phyloP scores from a whole-genome alignment of 2,329 filamentous ascomycete genomes.

The Periglandula ipomoeae region DNA sequence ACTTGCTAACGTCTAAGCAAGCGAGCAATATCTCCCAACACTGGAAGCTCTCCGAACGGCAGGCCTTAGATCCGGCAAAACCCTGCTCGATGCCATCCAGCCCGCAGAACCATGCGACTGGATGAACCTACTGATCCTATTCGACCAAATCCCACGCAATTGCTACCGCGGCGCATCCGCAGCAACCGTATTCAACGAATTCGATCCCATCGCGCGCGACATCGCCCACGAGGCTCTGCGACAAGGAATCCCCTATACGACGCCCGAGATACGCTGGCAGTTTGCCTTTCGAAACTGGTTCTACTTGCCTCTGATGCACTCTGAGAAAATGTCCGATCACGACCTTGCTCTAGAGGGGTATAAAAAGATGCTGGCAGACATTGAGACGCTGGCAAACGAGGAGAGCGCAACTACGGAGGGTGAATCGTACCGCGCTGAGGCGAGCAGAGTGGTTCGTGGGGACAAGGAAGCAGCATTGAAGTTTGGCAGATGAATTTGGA shows the following conservation, averaged over 20 bases:
- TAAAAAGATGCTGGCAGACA: constrained; percentile 22
- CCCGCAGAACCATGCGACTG: constrained; percentile 24
- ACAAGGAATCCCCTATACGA: constrained; percentile 18
- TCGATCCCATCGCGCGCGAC: constrained; percentile 44
- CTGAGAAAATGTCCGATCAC: constrained; percentile 39
- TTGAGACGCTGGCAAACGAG: constrained; percentile 20
- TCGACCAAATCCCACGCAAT: constrained; percentile 57
- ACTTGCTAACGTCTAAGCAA: constrained; percentile 8
- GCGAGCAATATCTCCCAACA: constrained; percentile 21
- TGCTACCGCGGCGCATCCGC: constrained; percentile 43
- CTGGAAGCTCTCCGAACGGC: constrained; percentile 24
- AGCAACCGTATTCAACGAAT: constrained; percentile 39
- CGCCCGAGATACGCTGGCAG: constrained; percentile 22
- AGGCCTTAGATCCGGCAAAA: constrained; percentile 17
- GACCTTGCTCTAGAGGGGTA: constrained; percentile 24
- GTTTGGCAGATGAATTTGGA: constrained; percentile 15
- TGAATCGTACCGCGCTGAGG: constrained; percentile 18
- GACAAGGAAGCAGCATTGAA: constrained; percentile 17
- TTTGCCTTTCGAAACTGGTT: constrained; percentile 43
- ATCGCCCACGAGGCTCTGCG: constrained; percentile 29
- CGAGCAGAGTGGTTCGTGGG: constrained; percentile 17
- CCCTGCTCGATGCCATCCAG: constrained; percentile 19
- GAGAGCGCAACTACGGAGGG: constrained; percentile 10
- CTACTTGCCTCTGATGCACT: constrained; percentile 51
- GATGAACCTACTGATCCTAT: constrained; percentile 44